These are phyloP conservation scores for Cyphellophora attinorum DNA, from an alignment of 2,329 filamentous ascomycete species.

Conservation along the genomic window DNA sequence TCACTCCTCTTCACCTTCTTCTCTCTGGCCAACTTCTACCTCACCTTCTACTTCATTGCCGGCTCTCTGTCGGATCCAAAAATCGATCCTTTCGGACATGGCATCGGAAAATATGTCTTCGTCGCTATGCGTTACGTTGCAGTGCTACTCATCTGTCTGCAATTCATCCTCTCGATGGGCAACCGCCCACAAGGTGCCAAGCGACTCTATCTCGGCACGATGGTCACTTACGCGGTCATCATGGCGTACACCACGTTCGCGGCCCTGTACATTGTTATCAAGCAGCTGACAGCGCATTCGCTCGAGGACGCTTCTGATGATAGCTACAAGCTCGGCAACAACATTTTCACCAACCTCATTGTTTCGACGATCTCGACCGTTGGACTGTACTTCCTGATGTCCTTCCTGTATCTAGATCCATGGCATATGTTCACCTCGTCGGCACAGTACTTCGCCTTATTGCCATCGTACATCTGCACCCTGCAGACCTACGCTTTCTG, in stretches of 20 bases:
- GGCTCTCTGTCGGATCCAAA: slow-evolving; percentile 71
- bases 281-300: slow-evolving; percentile 55
- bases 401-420: slow-evolving; percentile 89
- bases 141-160: slow-evolving; percentile 78
- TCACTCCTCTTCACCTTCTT: slow-evolving; percentile 95
- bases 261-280: slow-evolving; percentile 75
- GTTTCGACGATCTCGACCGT: slow-evolving; percentile 81
- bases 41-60: slow-evolving; percentile 96
- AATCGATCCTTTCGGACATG: slow-evolving; percentile 85
- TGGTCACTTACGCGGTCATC: slow-evolving; percentile 85
- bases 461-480: slow-evolving; percentile 92
- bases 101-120: slow-evolving; percentile 77
- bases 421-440: slow-evolving; percentile 98
- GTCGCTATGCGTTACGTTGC: slow-evolving; percentile 75
- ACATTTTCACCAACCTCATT: slow-evolving; percentile 90
- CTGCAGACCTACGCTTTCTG: slow-evolving; percentile 98
- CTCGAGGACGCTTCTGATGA: slow-evolving; percentile 27
- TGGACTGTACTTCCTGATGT: slow-evolving; percentile 93
- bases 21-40: slow-evolving; percentile 96
- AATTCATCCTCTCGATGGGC: slow-evolving; percentile 93
- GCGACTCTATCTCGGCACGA: slow-evolving; percentile 76
- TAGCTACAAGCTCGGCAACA: slow-evolving; percentile 60
- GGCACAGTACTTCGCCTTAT: slow-evolving; percentile 81
- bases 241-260: slow-evolving; percentile 95
- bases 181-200: slow-evolving; percentile 93